These are phyloP conservation scores for Calycina marina DNA, from an alignment of 2,329 filamentous ascomycete species.

Conservation along the genomic window DNA sequence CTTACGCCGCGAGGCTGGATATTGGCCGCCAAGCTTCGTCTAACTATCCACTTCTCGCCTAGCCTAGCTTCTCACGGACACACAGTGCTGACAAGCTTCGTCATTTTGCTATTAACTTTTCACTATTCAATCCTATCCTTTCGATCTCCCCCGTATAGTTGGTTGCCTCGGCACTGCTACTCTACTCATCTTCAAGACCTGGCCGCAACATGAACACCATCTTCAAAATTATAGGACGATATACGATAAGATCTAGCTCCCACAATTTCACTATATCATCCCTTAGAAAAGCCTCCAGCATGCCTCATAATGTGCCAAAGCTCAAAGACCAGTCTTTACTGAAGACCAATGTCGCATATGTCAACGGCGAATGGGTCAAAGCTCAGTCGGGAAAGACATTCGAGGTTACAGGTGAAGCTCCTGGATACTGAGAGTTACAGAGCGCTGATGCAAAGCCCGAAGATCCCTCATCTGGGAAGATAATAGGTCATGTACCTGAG, in stretches of 20 bases:
- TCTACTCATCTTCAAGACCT: neutral
- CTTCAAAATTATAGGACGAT: constrained; percentile 12
- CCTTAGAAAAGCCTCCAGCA: constrained; percentile 13
- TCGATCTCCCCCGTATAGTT: neutral
- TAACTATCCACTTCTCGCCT: too few relatives aligned
- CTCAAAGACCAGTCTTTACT: constrained; percentile 70
- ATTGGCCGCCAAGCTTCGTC: too few relatives aligned
- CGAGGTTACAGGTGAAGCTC: constrained; percentile 51
- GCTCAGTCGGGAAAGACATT: constrained; percentile 85
- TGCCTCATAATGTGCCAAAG: constrained; percentile 29
- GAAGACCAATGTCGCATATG: constrained; percentile 66
- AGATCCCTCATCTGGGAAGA: constrained; percentile 72
- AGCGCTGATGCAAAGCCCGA: constrained; percentile 1
- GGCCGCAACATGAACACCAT: constrained; percentile 14
- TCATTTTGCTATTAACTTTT: too few relatives aligned
- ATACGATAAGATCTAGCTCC: constrained; percentile 13
- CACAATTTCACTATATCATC: constrained; percentile 14
- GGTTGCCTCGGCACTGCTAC: neutral
- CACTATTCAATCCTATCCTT: too few relatives aligned
- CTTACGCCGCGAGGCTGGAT: too few relatives aligned
- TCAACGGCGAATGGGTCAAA: constrained; percentile 85
- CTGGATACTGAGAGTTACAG: neutral
- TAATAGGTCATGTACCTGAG: constrained; percentile 76
- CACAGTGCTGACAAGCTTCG: too few relatives aligned
- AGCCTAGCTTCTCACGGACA: too few relatives aligned